These are phyloP conservation scores for Diatrype stigma DNA, from an alignment of 2,329 filamentous ascomycete species.

Conservation along the genomic window DNA sequence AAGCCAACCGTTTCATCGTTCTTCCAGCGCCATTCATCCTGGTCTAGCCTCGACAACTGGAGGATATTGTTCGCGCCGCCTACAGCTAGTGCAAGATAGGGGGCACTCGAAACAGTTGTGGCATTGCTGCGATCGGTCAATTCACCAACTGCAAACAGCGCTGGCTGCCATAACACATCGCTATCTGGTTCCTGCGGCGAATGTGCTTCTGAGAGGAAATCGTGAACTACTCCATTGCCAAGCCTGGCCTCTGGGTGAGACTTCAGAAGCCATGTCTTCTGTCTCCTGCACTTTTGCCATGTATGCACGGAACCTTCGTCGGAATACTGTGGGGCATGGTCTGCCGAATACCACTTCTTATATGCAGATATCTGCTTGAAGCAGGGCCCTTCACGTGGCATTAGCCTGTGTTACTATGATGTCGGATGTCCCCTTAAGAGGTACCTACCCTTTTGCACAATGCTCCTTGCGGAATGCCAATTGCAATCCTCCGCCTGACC, in stretches of 20 bases:
- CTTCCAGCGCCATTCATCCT: conserved; percentile 53
- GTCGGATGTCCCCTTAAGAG: conserved; percentile 3
- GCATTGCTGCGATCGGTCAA: conserved; percentile 38
- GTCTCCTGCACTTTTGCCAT: conserved; percentile 21
- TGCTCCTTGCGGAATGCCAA: conserved; percentile 24
- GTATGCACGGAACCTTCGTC: conserved; percentile 6
- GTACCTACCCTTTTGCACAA: conserved; percentile 21
- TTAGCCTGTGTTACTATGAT: conserved; percentile 9
- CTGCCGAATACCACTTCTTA: conserved; percentile 21
- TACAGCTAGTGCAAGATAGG: conserved; percentile 43
- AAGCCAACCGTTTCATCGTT: conserved; percentile 42
- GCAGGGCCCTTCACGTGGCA: conserved; percentile 19
- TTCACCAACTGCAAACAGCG: conserved; percentile 54
- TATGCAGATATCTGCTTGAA: conserved; percentile 20
- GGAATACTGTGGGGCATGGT: conserved; percentile 1
- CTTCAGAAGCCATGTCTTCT: conserved; percentile 45
- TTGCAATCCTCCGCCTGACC: conserved; percentile 24
- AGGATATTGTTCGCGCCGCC: conserved; percentile 58
- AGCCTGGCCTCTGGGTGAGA: conserved; percentile 46
- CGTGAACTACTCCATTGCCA: conserved; percentile 20
- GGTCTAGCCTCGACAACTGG: conserved; percentile 46
- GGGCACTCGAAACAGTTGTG: conserved; percentile 20
- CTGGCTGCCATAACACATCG: conserved; percentile 10
- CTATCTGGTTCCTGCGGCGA: conserved; percentile 3
- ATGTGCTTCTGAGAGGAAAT: conserved; percentile 17